These are phyloP conservation scores for Lecanicillium sp. DNA, from an alignment of 2,329 filamentous ascomycete species.

Conservation along the genomic window DNA sequence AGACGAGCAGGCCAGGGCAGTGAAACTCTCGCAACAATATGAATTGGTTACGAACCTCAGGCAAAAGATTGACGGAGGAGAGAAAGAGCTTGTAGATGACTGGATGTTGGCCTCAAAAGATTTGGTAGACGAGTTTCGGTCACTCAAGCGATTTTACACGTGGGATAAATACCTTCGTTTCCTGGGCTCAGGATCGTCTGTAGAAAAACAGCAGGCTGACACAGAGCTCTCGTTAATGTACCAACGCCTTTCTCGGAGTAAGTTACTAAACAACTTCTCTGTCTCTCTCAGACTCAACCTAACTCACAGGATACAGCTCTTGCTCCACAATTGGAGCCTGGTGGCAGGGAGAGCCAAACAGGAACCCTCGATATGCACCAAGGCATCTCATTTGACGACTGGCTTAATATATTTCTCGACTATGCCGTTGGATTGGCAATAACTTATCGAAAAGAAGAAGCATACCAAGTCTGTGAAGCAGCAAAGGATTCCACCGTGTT, in stretches of 20 bases:
- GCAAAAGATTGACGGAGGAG: slow-evolving; percentile 31
- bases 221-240: slow-evolving; percentile 46
- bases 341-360: slow-evolving; percentile 17
- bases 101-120: slow-evolving; percentile 54
- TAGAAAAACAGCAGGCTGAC: slow-evolving; percentile 19
- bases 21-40: slow-evolving; percentile 32
- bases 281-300: not conserved
- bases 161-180: slow-evolving; percentile 59
- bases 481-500: slow-evolving; percentile 78
- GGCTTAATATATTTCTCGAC: slow-evolving; percentile 85
- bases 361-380: slow-evolving; percentile 47
- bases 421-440: slow-evolving; percentile 72
- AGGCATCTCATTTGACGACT: slow-evolving; percentile 71
- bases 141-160: slow-evolving; percentile 54
- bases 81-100: slow-evolving; percentile 32
- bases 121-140: slow-evolving; percentile 55
- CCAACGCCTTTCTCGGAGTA: slow-evolving; percentile 45
- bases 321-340: slow-evolving; percentile 20
- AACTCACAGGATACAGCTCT: slow-evolving; percentile 17
- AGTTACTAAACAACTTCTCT: slow-evolving; percentile 16
- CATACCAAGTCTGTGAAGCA: slow-evolving; percentile 72
- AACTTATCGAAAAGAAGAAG: slow-evolving; percentile 56
- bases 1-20: slow-evolving; percentile 33
- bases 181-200: slow-evolving; percentile 29
- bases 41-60: slow-evolving; percentile 34